Base-by-base conservation (phyloP, 208 protist species). In the Trypanosoma scelopori region DNA sequence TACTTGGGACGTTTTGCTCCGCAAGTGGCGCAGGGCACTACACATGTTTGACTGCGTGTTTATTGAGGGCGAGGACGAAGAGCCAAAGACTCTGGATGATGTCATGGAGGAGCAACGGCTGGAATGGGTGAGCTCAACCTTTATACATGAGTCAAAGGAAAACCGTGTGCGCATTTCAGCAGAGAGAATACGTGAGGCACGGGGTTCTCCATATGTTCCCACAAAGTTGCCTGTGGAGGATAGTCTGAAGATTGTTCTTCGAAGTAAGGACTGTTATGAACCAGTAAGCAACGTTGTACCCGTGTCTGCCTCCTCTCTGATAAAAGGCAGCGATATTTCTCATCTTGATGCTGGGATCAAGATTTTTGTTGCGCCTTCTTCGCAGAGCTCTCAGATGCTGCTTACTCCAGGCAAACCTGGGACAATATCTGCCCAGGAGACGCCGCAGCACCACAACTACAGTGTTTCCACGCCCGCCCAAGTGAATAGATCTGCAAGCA, bases 1-100 rank as follows among this genome's bases (percentile, higher is more conserved):
- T 5, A 46, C 64, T n/a, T 94, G 89, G 89, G 89, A 94, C 63
- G 78, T 94, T 25, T 80, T 81, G 48, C 64, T 91, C 20, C 83
- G 89, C 30, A 94, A 94, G 73, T 94, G 89, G 86, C 85, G 89
- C 6, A 65, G 89, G 37, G 85, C 84, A 51, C 69, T 94, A 39
- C 89, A 94, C 79, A 92, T 94, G 89, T 94, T 94, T 71, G 89
- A 94, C 77, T 81, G 70, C 61, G 85, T 92, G 13, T 94, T 84
- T 78, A 89, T 94, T 63, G 84, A 92, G 60, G 85, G 74, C 49
- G 76, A 85, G 23, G 79, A 89, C 75, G 71, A 82, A 48, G 30
- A 12, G 9, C 7, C 15, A 42, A 70, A 66, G 43, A 71, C 71
- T n/a, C 48, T 70, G 6, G 79, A 83, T 32, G 51, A 49, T 42